Evolutionary conservation across 2,329 filamentous ascomycete genomes (phyloP), one percentile per base, ranked within the genome.

Genomic region (Exserohilum rostratum): DNA sequence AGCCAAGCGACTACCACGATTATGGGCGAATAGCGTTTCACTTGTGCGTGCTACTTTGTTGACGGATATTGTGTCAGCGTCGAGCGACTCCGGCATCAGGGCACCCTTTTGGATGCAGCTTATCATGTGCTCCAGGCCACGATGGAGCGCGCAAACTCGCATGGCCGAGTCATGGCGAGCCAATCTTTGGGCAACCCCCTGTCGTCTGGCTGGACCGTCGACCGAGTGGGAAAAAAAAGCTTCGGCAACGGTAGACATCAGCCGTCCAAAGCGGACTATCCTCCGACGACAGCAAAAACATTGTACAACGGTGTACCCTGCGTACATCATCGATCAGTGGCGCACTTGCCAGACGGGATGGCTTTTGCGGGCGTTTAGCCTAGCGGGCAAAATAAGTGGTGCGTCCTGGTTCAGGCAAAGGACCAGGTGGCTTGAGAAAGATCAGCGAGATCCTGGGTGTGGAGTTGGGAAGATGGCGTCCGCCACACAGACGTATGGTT

Each of bases 321-420:
- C 54, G 62, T 55, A 38, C 61, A 68, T 66, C 61, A 60, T 60
- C 51, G 56, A 62, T 64, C 46, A 50, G 45, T 57, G 66, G 52
- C 65, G 68, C 68, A 66, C 62, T 65, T 68, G 65, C 64, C 65
- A 66, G 66, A 62, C 65, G 67, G 69, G 67, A 63, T 59, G 68
- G 69, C 69, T 72, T 67, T 67, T 61, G 58, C 57, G 64, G 68
- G 68, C 65, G 70, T 68, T 58, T 49, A 62, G 58, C 53, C 65
- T 65, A 68, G 64, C 64, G 64, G 69, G 57, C 64, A 65, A 65
- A 63, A 69, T 62, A 62, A 65, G 57, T 66, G 58, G 62, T 58
- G 60, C 56, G 48, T 53, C 38, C 65, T 62, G 44, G 37, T 65
- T 67, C 49, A 50, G 66, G 69, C 54, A 70, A 60, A 64, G 65